These are phyloP conservation scores for Eucalyptus paniculata DNA, from an alignment of 345 rosid species.

Conservation along the genomic window DNA sequence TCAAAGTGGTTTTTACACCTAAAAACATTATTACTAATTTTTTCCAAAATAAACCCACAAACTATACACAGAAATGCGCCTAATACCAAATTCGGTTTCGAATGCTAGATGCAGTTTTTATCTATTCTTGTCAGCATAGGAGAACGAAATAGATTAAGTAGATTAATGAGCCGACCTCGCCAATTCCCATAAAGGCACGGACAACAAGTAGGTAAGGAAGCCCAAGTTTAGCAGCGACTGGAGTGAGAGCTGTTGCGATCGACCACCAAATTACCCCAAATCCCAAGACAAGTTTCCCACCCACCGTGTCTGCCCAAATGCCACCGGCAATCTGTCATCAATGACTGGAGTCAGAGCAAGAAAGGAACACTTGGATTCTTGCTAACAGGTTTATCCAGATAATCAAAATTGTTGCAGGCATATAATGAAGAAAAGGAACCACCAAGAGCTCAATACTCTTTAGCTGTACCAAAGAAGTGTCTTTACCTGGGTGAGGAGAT, in stretches of 20 bases:
- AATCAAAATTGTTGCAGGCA: not conserved
- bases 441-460: not conserved
- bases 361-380: not conserved
- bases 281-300: slow-evolving; percentile 77
- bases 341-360: not conserved
- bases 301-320: slow-evolving; percentile 91
- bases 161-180: slow-evolving; percentile 46
- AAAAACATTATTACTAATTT: not conserved
- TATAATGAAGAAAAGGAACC: not conserved
- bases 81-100: not conserved
- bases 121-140: not conserved
- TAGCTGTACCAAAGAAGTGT: not conserved
- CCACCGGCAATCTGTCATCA: slow-evolving; percentile 80
- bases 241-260: slow-evolving; percentile 72
- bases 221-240: slow-evolving; percentile 83
- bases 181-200: slow-evolving; percentile 92
- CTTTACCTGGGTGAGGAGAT: slow-evolving; percentile 80
- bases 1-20: not conserved
- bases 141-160: not conserved
- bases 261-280: slow-evolving; percentile 98
- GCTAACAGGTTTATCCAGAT: not conserved
- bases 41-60: not conserved
- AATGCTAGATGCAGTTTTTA: not conserved
- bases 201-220: slow-evolving; percentile 74
- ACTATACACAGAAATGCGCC: not conserved